Evolutionary conservation across 805 yeast genomes (phyloP), one percentile per base, ranked within the genome.

Genomic region (Starmerella apis): DNA sequence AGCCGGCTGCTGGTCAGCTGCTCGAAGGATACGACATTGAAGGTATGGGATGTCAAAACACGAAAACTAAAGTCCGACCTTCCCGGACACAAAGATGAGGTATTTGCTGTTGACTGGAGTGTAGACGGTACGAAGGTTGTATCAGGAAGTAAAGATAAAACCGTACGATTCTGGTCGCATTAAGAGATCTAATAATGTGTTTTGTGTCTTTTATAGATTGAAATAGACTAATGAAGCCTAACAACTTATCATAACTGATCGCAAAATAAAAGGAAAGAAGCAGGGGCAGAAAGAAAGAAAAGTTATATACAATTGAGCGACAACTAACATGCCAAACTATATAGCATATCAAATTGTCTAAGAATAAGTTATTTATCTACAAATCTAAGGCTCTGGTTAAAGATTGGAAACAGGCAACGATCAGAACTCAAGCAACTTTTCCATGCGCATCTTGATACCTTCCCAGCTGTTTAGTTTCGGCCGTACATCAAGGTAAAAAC

Each of bases 81-180:
- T 51, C 98, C 98, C 0, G 98, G 98, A 1, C 98, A 92, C 63
- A 71, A 80, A 14, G 98, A 92, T 62, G 98, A 92, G 68, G 95
- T 92, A 0, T 92, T 78, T 64, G 94, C 96, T 0, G 96, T 92
- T 3, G 98, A 92, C 61, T 92, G 98, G 98, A 85, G 96, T 70
- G 79, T 83, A 49, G 98, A 92, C 64, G 98, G 98, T 42, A 77
- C 77, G 56, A 74, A 81, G 57, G 97, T 92, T 11, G 94, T 90
- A n/a, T 85, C 96, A 64, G 98, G 97, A 19, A 97, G 98, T 47
- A 88, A 87, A 63, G 98, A 92, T 65, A 92, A 88, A 66, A 83
- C 83, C 74, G 87, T 92, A 22, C 75, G 96, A 61, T 70, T 92
- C 52, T 92, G 98, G 98, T 78, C 92, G n/a, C 70, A 70, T 43